Percentiles rank a stretch among this genome's conserved stretches.
Conservation (phyloP, 257 asterid species). For the Solanum megistacrolobum region DNA sequence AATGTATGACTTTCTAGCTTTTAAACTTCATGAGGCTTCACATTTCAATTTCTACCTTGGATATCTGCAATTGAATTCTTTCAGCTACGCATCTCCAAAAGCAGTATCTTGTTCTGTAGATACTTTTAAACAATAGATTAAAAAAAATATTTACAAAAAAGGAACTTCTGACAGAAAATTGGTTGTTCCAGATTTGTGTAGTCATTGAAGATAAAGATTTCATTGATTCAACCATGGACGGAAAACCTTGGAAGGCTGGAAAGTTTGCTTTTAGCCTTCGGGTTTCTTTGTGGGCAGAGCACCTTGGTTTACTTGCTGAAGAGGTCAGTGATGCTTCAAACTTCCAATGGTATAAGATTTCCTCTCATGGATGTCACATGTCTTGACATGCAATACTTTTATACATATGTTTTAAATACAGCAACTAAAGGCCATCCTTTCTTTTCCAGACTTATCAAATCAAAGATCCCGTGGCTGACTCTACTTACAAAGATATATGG, state of each 20-base stretch:
- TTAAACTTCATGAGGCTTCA: neutral
- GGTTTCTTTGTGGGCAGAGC: constrained; percentile 87
- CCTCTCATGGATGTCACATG: neutral
- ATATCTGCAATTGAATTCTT: neutral
- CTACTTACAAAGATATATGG: constrained; percentile 65
- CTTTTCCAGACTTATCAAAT: constrained; percentile 46
- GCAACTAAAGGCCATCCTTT: neutral
- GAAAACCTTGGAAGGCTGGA: constrained; percentile 85
- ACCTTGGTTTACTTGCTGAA: constrained; percentile 52
- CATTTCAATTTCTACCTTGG: neutral
- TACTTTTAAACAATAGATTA: neutral
- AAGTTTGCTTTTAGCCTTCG: constrained; percentile 65
- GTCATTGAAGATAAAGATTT: constrained; percentile 75
- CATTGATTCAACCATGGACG: constrained; percentile 68
- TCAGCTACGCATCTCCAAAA: neutral
- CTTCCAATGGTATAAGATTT: neutral
- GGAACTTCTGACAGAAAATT: neutral
- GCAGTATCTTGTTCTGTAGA: neutral
- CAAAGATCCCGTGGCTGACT: constrained; percentile 64
- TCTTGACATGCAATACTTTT: neutral
- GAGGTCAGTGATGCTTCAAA: constrained; percentile 43
- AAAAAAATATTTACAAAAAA: neutral
- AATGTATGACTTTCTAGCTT: neutral
- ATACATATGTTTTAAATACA: neutral
- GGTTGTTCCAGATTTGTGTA: constrained; percentile 55